Conservation (phyloP, 495 filamentous ascomycete genomes). For the Echria macrotheca region DNA sequence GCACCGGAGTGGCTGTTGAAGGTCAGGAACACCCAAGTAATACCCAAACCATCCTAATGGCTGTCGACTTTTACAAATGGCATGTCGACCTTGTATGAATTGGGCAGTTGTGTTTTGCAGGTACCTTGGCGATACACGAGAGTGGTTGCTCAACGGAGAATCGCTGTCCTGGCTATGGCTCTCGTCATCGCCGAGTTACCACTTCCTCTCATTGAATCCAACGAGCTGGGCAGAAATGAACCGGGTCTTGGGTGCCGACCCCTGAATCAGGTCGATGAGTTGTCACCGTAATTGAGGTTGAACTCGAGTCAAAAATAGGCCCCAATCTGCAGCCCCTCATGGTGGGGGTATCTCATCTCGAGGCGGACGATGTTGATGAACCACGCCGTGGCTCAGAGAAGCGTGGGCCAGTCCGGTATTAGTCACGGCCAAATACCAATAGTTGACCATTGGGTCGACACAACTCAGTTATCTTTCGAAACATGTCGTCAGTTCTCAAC, state of each 20-base stretch:
- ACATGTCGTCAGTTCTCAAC: background rate
- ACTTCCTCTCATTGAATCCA: background rate
- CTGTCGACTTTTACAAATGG: background rate
- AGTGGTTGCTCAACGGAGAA: background rate
- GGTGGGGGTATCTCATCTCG: slow-evolving; percentile 13
- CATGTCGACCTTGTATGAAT: background rate
- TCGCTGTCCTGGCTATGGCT: too few species aligned
- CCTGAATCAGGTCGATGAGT: slow-evolving; percentile 11
- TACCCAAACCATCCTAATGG: background rate
- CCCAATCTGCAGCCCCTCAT: slow-evolving; percentile 13
- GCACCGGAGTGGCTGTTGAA: background rate
- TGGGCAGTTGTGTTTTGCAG: background rate
- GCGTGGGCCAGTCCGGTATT: background rate
- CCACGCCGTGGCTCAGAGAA: background rate
- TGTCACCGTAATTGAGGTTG: slow-evolving; percentile 8
- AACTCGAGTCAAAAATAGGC: slow-evolving; percentile 9
- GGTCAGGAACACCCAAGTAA: background rate
- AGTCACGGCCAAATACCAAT: slow-evolving; percentile 8
- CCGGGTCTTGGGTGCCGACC: slow-evolving; percentile 10
- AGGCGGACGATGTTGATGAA: slow-evolving; percentile 1
- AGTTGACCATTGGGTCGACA: slow-evolving; percentile 4
- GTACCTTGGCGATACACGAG: background rate
- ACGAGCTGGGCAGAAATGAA: slow-evolving; percentile 16
- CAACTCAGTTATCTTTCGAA: background rate
- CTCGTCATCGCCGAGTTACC: slow-evolving; percentile 4